phyloP scores from a whole-genome alignment of 352 stramenopile genomes.

The Phytophthora macrochlamydospora region DNA sequence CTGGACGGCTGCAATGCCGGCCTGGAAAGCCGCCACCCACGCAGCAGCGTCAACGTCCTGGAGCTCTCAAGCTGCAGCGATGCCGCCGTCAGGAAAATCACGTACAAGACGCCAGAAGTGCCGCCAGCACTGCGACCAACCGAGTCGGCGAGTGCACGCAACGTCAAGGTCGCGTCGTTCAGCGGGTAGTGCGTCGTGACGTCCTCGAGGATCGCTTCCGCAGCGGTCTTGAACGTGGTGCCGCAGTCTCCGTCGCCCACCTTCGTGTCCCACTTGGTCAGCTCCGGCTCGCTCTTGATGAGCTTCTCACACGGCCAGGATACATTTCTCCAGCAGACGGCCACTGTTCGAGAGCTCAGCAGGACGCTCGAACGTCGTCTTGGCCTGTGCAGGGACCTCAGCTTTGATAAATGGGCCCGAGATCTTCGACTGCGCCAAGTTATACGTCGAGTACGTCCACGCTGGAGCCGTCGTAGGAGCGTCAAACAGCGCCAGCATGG shows the following conservation, averaged over 20 bases:
- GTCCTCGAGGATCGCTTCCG: slow-evolving; percentile 82
- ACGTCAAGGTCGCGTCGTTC: slow-evolving; percentile 58
- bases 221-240: slow-evolving; percentile 94
- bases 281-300: slow-evolving; percentile 85
- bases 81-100: slow-evolving; percentile 91
- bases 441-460: slow-evolving; percentile 70
- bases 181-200: slow-evolving; percentile 64
- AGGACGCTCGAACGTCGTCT: slow-evolving; percentile 46
- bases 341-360: slow-evolving; percentile 46
- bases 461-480: slow-evolving; percentile 58
- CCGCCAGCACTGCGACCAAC: slow-evolving; percentile 89
- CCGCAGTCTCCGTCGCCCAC: slow-evolving; percentile 98
- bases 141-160: slow-evolving; percentile 66
- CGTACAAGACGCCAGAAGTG: slow-evolving; percentile 94
- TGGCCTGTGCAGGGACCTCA: slow-evolving; percentile 21
- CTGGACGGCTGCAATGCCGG: slow-evolving; percentile 82
- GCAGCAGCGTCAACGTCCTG: slow-evolving; percentile 32
- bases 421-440: slow-evolving; percentile 35
- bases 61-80: slow-evolving; percentile 57
- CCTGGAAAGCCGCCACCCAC: slow-evolving; percentile 62
- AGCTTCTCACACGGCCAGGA: slow-evolving; percentile 75
- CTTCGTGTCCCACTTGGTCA: slow-evolving; percentile 96
- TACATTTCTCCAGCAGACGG: slow-evolving; percentile 59
- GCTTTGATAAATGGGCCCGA: slow-evolving; percentile 40
- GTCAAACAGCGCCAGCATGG: slow-evolving; percentile 65